A percentile compares a stretch with the other conserved stretches of the same genome.
Evolutionary conservation across 148 eudicot species (phyloP).

Genomic region (Chenopodium suecicum): DNA sequence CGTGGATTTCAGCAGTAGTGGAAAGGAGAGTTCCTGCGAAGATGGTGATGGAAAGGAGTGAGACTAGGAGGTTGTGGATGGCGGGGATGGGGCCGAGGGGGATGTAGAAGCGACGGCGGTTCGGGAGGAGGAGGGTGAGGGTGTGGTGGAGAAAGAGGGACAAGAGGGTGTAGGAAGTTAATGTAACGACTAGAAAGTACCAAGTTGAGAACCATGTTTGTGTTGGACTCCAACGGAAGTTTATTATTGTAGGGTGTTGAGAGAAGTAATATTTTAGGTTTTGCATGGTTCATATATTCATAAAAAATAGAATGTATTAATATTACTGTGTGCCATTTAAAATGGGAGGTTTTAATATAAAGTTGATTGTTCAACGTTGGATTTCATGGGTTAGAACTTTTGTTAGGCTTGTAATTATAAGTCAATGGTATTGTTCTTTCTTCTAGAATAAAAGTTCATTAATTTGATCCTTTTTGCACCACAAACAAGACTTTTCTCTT

Average conservation of each 20-base stretch:
- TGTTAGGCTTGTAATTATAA: not conserved
- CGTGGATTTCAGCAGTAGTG: conserved; percentile 37
- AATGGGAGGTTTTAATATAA: not conserved
- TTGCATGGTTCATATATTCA: not conserved
- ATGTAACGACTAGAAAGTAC: conserved; percentile 36
- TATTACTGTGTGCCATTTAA: not conserved
- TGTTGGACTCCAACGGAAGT: conserved; percentile 49
- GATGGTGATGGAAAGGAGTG: conserved; percentile 33
- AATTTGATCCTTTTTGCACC: not conserved
- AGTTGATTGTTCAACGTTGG: not conserved
- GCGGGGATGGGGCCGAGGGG: conserved; percentile 38
- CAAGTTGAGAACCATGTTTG: conserved; percentile 54
- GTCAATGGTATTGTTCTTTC: not conserved
- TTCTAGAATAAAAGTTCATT: not conserved
- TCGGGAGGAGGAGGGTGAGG: conserved; percentile 21
- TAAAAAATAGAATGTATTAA: too few species aligned
- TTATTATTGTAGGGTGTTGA: conserved; percentile 40
- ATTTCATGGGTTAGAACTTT: not conserved
- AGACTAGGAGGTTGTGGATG: conserved; percentile 43
- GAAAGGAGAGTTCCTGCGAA: conserved; percentile 47
- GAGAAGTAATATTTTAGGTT: conserved; percentile 36
- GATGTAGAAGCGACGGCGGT: conserved; percentile 19
- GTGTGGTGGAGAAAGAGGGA: conserved; percentile 30
- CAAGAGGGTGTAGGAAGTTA: conserved; percentile 27
- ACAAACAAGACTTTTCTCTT: not conserved